Conservation (phyloP, 2,329 filamentous ascomycete genomes). For the Tolypocladium ophioglossoides region DNA sequence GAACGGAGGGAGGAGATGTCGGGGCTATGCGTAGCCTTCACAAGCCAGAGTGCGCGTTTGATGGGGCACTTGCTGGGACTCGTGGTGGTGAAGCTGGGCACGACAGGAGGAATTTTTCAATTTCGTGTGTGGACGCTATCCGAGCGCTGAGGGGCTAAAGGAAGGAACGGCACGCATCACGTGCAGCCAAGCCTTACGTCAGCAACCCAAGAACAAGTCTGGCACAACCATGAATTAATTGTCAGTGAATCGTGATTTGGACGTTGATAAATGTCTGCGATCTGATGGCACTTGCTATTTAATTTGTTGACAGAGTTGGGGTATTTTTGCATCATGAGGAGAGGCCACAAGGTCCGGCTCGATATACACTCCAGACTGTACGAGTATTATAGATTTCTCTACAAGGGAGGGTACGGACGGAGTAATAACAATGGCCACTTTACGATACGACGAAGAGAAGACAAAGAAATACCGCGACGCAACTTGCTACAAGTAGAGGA, state of each 20-base stretch:
- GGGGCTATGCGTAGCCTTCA: slow-evolving; percentile 25
- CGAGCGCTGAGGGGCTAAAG: slow-evolving; percentile 29
- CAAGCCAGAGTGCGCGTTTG: slow-evolving; percentile 24
- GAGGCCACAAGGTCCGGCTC: not conserved
- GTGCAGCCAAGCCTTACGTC: slow-evolving; percentile 19
- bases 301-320: too few species aligned
- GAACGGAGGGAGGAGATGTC: slow-evolving; percentile 25
- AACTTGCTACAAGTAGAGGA: not conserved
- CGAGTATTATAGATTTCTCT: too few species aligned
- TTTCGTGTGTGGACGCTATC: slow-evolving; percentile 35
- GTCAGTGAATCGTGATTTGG: not conserved
- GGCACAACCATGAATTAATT: not conserved
- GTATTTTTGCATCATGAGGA: not conserved
- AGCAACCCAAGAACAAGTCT: slow-evolving; percentile 7
- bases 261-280: not conserved
- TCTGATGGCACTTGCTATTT: not conserved
- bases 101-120: slow-evolving; percentile 29
- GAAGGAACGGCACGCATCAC: slow-evolving; percentile 16
- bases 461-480: not conserved
- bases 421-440: not conserved
- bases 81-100: slow-evolving; percentile 26
- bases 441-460: not conserved
- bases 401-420: not conserved
- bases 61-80: slow-evolving; percentile 27
- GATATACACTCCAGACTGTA: not conserved